Percentiles rank a stretch among this genome's conserved stretches.
Conservation (phyloP, 768 basidiomycete genomes). For the Sporobolomyces phaffii region DNA sequence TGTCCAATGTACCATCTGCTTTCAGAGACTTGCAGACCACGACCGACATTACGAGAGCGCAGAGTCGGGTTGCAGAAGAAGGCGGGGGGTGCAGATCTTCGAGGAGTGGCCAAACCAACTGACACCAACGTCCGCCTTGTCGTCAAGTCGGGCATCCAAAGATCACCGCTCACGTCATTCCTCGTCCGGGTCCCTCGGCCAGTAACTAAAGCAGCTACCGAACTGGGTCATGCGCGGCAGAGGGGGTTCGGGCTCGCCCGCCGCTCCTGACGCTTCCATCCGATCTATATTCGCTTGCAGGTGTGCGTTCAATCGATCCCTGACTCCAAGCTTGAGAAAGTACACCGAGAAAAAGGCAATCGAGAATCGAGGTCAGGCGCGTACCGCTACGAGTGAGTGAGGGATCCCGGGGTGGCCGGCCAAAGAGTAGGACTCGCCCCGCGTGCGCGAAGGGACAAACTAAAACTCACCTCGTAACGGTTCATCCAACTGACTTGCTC, state of each 20-base stretch:
- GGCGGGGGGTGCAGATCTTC: too few relatives aligned
- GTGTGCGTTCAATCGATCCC: neutral
- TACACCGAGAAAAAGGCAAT: neutral
- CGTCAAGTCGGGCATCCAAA: neutral
- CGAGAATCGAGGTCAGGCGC: too few relatives aligned
- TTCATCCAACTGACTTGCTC: slow-evolving; percentile 6
- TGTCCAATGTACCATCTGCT: too few relatives aligned
- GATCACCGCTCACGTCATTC: neutral
- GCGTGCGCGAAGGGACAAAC: too few relatives aligned
- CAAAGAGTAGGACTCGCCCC: too few relatives aligned
- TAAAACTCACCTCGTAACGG: neutral
- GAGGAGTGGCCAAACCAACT: too few relatives aligned
- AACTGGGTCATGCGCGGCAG: neutral
- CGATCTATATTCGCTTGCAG: neutral
- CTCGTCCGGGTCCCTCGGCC: slow-evolving; percentile 4
- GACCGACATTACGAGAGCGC: too few relatives aligned
- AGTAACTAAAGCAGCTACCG: slow-evolving; percentile 8
- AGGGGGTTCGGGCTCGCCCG: neutral
- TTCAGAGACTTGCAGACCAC: too few relatives aligned
- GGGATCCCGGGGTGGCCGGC: too few relatives aligned
- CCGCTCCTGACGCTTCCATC: neutral
- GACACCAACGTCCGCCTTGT: too few relatives aligned
- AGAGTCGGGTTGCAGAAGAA: too few relatives aligned
- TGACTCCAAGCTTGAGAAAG: neutral
- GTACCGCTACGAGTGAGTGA: neutral